Evolutionary conservation across 2,329 filamentous ascomycete species (phyloP), one percentile per base, ranked within the genome.

Genomic region (Penicillium sp.): DNA sequence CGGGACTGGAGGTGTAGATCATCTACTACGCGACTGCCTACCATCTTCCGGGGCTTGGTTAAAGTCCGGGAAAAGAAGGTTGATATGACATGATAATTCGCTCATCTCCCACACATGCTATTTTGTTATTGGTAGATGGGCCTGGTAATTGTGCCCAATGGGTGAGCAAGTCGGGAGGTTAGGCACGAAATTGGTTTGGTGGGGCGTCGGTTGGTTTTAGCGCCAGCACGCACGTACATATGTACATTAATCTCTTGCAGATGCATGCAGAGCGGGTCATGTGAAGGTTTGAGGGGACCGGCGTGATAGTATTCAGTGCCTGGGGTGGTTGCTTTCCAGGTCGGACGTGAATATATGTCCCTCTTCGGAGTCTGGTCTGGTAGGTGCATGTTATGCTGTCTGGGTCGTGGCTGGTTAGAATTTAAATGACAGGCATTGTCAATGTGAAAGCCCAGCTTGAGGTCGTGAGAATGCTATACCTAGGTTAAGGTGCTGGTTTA

Each of bases 191-290:
- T 47, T 44, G 39, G 54, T 41, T 48, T 40, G 27, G 43, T 20
- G 31, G 31, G 43, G 47, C 43, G 43, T n/a, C 25, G 47, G 36
- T 41, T 44, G 47, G 36, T 41, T 44, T 57, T 59, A 57, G 56
- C 54, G 54, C 54, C 60, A 60, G 53, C 57, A 50, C 51, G 57
- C 20, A 59, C 53, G 30, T 43, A 52, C 55, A 58, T 54, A 35
- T 22, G 20, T 22, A 22, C 20, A 22, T 28, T 9, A 53, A 57
- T 65, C 63, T 68, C 64, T 57, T 66, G 64, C 61, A 60, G 55
- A 50, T 64, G 63, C 66, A 69, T 69, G 66, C 66, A 69, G 65
- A 66, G 55, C 56, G 38, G 57, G 65, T 69, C 66, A 69, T 69
- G 66, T 69, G 66, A 66, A 58, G 48, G 50, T 3, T 30, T 38